Evolutionary conservation across 352 stramenopile species (phyloP).

Genomic region (Pythium guiyangense): DNA sequence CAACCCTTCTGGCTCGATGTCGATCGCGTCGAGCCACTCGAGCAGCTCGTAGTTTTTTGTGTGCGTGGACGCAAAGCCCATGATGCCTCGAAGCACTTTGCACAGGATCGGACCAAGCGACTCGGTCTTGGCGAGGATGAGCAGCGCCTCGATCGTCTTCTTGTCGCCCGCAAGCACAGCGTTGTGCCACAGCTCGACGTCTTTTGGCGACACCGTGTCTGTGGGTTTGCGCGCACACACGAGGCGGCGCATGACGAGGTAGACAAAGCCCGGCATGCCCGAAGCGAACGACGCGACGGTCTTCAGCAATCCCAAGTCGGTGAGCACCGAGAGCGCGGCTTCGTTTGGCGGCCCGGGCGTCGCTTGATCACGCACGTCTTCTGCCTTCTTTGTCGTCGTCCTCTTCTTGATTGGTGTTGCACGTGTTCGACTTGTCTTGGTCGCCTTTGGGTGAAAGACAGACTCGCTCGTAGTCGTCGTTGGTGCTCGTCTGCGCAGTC

Average conservation of each 20-base stretch:
- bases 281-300: neutral
- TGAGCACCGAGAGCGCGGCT: neutral
- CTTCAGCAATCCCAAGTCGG: neutral
- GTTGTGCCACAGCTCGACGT: neutral
- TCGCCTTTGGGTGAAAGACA: too few relatives aligned
- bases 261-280: neutral
- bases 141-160: constrained; percentile 1
- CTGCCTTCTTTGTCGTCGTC: too few relatives aligned
- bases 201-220: neutral
- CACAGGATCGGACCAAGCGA: neutral
- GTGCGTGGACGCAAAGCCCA: too few relatives aligned
- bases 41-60: constrained; percentile 2
- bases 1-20: neutral
- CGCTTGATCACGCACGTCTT: too few relatives aligned
- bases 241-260: neutral
- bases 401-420: too few relatives aligned
- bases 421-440: too few relatives aligned
- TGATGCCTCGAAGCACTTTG: too few relatives aligned
- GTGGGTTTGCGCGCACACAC: neutral
- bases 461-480: too few relatives aligned
- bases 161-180: constrained; percentile 2
- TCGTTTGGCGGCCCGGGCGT: too few relatives aligned
- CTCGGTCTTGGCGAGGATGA: too few relatives aligned
- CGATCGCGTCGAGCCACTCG: neutral
- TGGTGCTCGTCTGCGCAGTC: too few relatives aligned